Evolutionary conservation across 495 filamentous ascomycete species (phyloP), one percentile per base, ranked within the genome.

Genomic region (Tuber umbilicatum): DNA sequence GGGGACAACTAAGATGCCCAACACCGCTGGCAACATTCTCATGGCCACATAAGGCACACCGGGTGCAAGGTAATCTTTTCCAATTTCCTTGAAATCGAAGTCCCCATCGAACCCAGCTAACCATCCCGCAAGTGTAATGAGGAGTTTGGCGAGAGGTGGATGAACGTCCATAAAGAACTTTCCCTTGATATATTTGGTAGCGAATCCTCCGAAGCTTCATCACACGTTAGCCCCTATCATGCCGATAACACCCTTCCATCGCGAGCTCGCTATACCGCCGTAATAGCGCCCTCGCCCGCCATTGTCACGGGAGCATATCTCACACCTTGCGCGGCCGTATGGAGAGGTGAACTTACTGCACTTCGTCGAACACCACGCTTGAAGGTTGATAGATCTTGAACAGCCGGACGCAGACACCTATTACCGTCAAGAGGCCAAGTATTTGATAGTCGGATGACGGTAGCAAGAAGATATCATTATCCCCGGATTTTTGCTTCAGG

Each of bases 61-160:
- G 0, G 96, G 93, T 84, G 94, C 96, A 69, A 98, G 82, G 81
- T 99, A 99, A 82, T 99, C 95, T 85, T 97, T 97, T 80, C 95
- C 95, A 86, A 99, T 99, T 79, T 99, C 96, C 86, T 99, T 99
- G 87, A 99, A 99, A 83, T 99, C 95, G 76, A 99, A 99, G 68
- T 92, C 87, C 70, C 95, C 95, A 83, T 97, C 88, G 82, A 97
- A 99, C 37, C 96, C 95, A 77, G 94, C 95, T 70, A 97, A 84
- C 91, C 91, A 99, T 70, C 95, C 95, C 76, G 94, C 94, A 64
- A 99, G 89, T 64, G 95, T 97, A 75, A 99, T 91, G 78, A 99
- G 89, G 75, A 99, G 86, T 85, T 99, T 99, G 70, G 95, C 95
- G 14, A 99, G 88, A n/a, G 95, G 95, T 23, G 95, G 95, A 81